Percentiles rank a stretch among this genome's conserved stretches.
Evolutionary conservation across 495 filamentous ascomycete species (phyloP).

Genomic region (Trichoderma orchidacearum): DNA sequence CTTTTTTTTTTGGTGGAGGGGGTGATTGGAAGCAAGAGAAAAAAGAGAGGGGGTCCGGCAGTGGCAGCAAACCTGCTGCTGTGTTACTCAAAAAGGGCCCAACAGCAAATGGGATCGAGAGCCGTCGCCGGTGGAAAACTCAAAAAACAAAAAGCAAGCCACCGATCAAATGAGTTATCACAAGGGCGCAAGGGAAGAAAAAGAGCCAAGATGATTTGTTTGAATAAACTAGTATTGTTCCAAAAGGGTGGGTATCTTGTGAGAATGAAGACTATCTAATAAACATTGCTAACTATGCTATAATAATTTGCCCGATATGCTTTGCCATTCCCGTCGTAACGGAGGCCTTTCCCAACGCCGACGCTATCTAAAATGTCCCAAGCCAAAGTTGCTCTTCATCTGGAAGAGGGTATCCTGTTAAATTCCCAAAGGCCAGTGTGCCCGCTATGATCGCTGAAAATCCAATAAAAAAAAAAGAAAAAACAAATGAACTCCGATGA

Average conservation of each 20-base stretch:
- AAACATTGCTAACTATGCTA: constrained; percentile 1
- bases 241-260: neutral
- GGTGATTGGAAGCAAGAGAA: too few relatives aligned
- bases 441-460: neutral
- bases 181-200: neutral
- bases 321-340: neutral
- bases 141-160: too few relatives aligned
- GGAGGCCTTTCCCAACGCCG: neutral
- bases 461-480: neutral
- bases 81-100: too few relatives aligned
- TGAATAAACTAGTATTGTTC: neutral
- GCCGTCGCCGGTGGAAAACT: too few relatives aligned
- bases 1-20: too few relatives aligned
- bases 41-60: too few relatives aligned
- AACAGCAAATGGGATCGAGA: too few relatives aligned
- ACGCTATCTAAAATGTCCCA: neutral
- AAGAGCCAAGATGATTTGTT: neutral
- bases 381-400: neutral
- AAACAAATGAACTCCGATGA: neutral
- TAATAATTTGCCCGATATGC: neutral
- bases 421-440: neutral
- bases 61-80: too few relatives aligned
- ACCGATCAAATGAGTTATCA: too few relatives aligned
- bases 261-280: neutral
- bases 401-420: neutral